Evolutionary conservation across 495 filamentous ascomycete genomes (phyloP), one percentile per base, ranked within the genome.

Genomic region (Penicillium soppii): DNA sequence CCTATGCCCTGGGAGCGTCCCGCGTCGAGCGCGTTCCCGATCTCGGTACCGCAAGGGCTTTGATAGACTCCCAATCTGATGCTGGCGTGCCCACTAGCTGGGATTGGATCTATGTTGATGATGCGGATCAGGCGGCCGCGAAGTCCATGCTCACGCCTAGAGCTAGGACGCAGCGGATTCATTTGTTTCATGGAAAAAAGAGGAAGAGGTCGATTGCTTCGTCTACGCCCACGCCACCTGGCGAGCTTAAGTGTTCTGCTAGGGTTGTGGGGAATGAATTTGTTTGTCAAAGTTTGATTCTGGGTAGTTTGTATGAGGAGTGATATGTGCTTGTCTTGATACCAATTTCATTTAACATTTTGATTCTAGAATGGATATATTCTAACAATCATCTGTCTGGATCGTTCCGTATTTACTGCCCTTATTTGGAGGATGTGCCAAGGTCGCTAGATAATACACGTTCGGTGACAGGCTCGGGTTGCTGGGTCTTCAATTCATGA

Each of bases 241-340:
- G 10, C 17, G 13, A 26, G 17, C 16, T 15, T 5, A 20, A 36
- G 15, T 47, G 15, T 39, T 36, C 39, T 57, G 71, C 86, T 30
- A 80, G 77, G 63, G 63, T 90, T 50, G 79, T 96, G 37, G 86
- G 85, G 26, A 89, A 95, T 70, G 92, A 97, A 63, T 83, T 90
- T 62, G 82, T 97, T 25, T 85, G 95, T 49, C 95, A 98, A 74
- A 97, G 91, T 65, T 70, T 97, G 52, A 97, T 98, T 54, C 60
- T 96, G 45, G 94, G 92, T 5, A 81, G 81, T 47, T 58, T 96
- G 54, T 77, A 89, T 56, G 87, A 90, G 44, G 80, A 84, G 35
- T 78, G 67, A 63, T 65, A n/a, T n/a, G n/a, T 32, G 17, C 5
- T 55, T 50, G 16, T 42, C 38, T 56, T 56, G 52, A 64, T 65